Base-by-base conservation (phyloP, 163 green algal species). In the Scenedesmus sp. region DNA sequence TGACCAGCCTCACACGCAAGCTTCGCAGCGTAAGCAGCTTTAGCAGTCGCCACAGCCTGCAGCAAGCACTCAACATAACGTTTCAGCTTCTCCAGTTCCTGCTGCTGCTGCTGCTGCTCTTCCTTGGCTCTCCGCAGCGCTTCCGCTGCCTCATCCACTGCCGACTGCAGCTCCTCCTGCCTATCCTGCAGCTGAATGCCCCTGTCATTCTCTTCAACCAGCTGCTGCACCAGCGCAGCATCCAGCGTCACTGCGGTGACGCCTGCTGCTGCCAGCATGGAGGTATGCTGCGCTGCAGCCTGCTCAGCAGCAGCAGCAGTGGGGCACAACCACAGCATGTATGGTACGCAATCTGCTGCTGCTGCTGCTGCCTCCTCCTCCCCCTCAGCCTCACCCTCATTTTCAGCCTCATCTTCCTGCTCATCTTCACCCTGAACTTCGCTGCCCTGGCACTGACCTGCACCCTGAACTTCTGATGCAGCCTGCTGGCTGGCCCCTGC, bases 321-420 rank as follows among this genome's bases (percentile, higher is more conserved):
- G n/a, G 18, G 54, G 56, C 54, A 87, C 82, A 87, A 55, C 82
- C 57, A 46, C 82, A 87, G 54, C 82, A 87, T 16, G 20, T 87
- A 60, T 0, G 82, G 82, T 20, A 55, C 55, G 23, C 54, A 59
- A 23, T 54, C 82, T 87, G 82, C 82, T 16, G 15, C 82, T 20
- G 26, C 82, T 70, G 55, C 55, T 55, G 52, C 46, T 87, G n/a
- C 20, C 18, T 66, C 82, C 16, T 56, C 55, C 52, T 64, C 82
- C 54, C 66, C 34, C 81, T 86, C 81, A 86, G 66, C 13, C 66
- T 60, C 46, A 56, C 46, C 46, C 34, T 85, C 15, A 12, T 82
- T 20, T n/a, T 82, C 8, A 54, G 34, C n/a, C 5, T 84, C 26
- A 46, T 18, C 26, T 12, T 85, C 9, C 79, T 85, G 9, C 12